phyloP scores from a whole-genome alignment of 495 filamentous ascomycete species.

The Penicilliopsis zonata region DNA sequence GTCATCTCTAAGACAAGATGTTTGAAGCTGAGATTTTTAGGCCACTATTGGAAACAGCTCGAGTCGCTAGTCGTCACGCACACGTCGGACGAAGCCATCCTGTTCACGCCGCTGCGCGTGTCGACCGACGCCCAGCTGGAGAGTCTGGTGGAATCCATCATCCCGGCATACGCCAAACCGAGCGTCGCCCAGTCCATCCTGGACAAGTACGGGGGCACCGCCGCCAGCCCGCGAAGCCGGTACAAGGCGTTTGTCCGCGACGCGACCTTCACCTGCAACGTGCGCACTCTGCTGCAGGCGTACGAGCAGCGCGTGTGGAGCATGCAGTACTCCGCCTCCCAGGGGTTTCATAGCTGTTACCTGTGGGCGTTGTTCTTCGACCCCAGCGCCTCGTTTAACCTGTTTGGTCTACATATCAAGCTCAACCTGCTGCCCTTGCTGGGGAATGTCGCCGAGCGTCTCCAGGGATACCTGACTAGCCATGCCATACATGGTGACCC shows the following conservation, averaged over 20 bases:
- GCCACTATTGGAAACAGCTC: constrained; percentile 24
- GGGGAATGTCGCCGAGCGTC: not conserved
- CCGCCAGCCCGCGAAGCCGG: not conserved
- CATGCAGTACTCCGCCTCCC: not conserved
- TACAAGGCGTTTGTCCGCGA: not conserved
- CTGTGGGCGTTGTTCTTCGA: not conserved
- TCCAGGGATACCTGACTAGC: not conserved
- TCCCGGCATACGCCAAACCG: not conserved
- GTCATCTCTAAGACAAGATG: too few relatives aligned
- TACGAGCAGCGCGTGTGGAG: not conserved
- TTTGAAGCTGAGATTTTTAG: constrained; percentile 2
- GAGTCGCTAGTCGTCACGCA: constrained; percentile 29
- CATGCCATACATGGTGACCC: not conserved
- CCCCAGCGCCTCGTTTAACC: not conserved
- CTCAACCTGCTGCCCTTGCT: not conserved
- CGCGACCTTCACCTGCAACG: not conserved
- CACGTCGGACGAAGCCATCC: constrained; percentile 22
- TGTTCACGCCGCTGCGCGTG: constrained; percentile 10
- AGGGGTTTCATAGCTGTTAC: not conserved
- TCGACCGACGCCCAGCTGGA: not conserved
- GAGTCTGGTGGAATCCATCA: not conserved
- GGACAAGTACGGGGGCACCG: not conserved
- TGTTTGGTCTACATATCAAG: not conserved
- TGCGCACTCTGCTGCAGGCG: not conserved
- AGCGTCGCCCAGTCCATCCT: not conserved